Base-by-base conservation (phyloP, 148 eudicot species). In the Amaranthus hypochondriacus region DNA sequence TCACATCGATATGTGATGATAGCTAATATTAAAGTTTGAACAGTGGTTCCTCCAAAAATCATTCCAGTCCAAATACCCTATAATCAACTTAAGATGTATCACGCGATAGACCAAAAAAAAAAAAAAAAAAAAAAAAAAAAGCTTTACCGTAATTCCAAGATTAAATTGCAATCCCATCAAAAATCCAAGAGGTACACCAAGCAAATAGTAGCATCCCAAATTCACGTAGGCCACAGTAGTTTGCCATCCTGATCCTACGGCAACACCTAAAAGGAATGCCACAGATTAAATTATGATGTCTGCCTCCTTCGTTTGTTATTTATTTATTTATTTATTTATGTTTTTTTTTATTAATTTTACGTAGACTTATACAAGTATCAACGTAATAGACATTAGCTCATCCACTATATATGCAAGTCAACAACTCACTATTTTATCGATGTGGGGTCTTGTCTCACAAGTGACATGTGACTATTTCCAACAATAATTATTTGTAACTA, bases 31-130 rank as follows among this genome's bases (percentile, higher is more conserved):
- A 83, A 4, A 13, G 89, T 86, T 48, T 86, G 89, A 55, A 86
- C 64, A 3, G 75, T 79, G 3, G 89, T 86, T 71, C 89, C 87
- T n/a, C 87, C 89, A 61, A 86, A 74, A 4, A 86, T 81, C 89
- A 86, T 83, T 69, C 89, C 89, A 50, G 81, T 81, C 89, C 89
- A 83, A 7, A 86, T 81, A 9, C 86, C 89, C 89, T 86, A 58
- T 75, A 7, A 15, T 39, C 5, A 58, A 5, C 0, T 5, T n/a
- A 3, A n/a, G 18, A 15, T 18, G n/a, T 9, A 51, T 51, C 0
- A 51, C 0, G 9, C 5, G 54, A 9, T 51, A 5, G 6, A 5
- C 9, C 7, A 2, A 5, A 2, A 5, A 5, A 51, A 51, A 51
- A 9, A 51, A 5, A 2, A 5, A 2, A 5, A 5, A 51, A 51